A percentile compares a stretch with the other conserved stretches of the same genome.
These are phyloP conservation scores for Garcia nutans DNA, from an alignment of 345 rosid genomes.

Conservation along the genomic window DNA sequence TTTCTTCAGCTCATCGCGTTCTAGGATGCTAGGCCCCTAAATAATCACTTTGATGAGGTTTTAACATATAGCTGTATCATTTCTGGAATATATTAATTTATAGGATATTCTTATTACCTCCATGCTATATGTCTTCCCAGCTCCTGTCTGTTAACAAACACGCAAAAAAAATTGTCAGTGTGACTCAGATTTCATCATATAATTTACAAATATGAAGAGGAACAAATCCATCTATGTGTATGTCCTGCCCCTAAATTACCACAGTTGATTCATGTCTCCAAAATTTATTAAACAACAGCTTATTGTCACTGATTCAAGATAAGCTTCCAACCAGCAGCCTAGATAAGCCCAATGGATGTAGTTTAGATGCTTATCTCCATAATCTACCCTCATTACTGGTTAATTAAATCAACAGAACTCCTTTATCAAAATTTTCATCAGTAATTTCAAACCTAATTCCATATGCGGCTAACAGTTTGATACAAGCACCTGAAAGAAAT, in stretches of 20 bases:
- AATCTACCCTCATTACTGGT: too few relatives aligned
- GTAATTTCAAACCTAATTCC: too few relatives aligned
- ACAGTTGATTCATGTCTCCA: neutral
- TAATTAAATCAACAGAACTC: too few relatives aligned
- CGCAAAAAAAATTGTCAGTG: conserved; percentile 2
- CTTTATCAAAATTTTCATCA: too few relatives aligned
- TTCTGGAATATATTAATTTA: neutral
- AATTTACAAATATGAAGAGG: neutral
- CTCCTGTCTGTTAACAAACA: conserved; percentile 70
- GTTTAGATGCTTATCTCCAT: too few relatives aligned
- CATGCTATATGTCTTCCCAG: conserved; percentile 87
- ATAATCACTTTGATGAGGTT: conserved; percentile 16
- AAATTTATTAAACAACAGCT: neutral
- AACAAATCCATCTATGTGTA: neutral
- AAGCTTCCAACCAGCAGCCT: too few relatives aligned
- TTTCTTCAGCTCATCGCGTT: conserved; percentile 52
- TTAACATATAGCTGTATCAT: neutral
- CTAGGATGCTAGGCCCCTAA: conserved; percentile 66
- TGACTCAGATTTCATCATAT: neutral
- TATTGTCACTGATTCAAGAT: neutral
- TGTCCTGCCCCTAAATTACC: neutral
- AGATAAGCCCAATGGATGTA: too few relatives aligned
- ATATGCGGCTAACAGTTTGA: neutral
- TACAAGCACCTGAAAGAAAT: neutral
- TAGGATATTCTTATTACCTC: conserved; percentile 47